Conservation (phyloP, 352 stramenopile species). For the Phytophthora fragariae region DNA sequence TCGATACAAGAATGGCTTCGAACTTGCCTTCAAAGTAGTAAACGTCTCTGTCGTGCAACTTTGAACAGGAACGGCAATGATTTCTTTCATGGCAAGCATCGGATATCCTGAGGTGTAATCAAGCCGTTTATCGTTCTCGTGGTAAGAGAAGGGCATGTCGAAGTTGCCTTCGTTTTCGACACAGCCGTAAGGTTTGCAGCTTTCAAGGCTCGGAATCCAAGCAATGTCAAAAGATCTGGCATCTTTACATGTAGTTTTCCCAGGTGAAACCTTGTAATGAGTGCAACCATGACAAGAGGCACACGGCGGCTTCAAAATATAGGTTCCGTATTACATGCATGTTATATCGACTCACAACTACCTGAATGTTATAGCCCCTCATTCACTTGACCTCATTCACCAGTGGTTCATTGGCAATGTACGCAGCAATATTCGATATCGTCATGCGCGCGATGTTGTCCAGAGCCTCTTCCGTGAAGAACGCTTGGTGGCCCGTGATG, state of each 20-base stretch:
- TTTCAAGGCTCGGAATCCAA: too few species aligned
- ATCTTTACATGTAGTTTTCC: too few species aligned
- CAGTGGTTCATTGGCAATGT: conserved; percentile 46
- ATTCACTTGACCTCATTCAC: conserved; percentile 65
- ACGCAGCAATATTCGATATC: conserved; percentile 78
- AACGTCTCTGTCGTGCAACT: background rate
- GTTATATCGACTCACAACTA: background rate
- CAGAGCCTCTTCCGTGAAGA: conserved; percentile 82
- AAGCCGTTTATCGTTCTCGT: background rate
- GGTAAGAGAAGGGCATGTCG: conserved; percentile 1
- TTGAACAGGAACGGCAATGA: background rate
- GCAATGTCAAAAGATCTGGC: too few species aligned
- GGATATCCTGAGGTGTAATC: conserved; percentile 4
- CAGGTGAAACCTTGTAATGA: too few species aligned
- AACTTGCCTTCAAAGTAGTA: too few species aligned
- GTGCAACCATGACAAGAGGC: too few species aligned
- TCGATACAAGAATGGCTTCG: background rate
- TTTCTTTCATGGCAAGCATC: conserved; percentile 4
- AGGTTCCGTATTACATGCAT: too few species aligned
- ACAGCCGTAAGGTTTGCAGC: background rate
- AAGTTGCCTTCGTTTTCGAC: background rate
- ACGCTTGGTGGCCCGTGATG: conserved; percentile 83
- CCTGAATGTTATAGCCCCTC: background rate
- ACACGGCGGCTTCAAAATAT: too few species aligned
- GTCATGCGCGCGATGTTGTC: conserved; percentile 76